Evolutionary conservation across 306 rosid species (phyloP), one percentile per base, ranked within the genome.

Genomic region (Cucurbita argyrosperma): DNA sequence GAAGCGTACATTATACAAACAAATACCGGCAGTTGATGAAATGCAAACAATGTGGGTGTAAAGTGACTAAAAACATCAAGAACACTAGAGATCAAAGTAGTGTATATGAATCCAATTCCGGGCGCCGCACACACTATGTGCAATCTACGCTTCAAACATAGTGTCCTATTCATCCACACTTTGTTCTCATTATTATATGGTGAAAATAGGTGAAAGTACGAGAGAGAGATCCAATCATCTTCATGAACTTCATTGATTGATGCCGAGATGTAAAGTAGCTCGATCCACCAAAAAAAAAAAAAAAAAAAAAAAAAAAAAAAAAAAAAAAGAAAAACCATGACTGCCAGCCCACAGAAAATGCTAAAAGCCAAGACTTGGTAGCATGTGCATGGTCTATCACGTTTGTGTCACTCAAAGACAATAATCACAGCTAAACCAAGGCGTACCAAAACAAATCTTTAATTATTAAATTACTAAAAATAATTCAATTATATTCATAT

Each of bases 191-290:
- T 78, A 74, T 90, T 92, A 72, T 84, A 90, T 21, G 1, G 80
- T 86, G 40, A 84, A 75, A 61, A 82, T 66, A 9, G 75, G 51
- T 64, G 90, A 81, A 55, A 87, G 56, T 47, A 80, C 81, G 46
- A 87, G 53, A 1, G 53, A 1, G 89, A 86, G 50, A 90, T 82
- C 90, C 92, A 90, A 50, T 87, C 96, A 23, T 92, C 96, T 79
- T 86, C 79, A 2, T 83, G 88, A 61, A 90, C 78, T 80, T 84
- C 88, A 73, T 59, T 72, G 69, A 88, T 69, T 18, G 84, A 84
- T 53, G 96, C 89, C 3, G 92, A 83, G 74, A 88, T 66, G 80
- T 90, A 90, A 19, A 86, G 82, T 72, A 86, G 79, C 69, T 90
- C 90, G 21, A 88, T 77, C 19, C 89, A 86, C 62, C 92, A 89